Evolutionary conservation across 192 early-diverging fungal species (phyloP).

Genomic region (Fimicolochytrium jonesii): DNA sequence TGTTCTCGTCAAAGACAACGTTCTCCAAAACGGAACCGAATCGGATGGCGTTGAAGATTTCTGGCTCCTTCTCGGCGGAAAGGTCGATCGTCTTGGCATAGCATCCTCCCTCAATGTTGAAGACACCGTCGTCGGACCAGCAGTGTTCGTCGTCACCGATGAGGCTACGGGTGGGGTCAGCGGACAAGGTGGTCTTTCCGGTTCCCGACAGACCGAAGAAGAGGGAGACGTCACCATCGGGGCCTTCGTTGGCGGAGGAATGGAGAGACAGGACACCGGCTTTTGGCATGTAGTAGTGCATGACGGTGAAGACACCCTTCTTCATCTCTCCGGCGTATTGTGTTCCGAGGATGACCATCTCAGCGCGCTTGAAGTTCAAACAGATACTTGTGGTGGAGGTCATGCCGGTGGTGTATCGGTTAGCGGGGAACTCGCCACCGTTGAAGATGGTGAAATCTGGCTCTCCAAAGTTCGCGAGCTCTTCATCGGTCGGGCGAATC

Average conservation of each 20-base stretch:
- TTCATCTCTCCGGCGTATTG: constrained; percentile 97
- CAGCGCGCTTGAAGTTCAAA: constrained; percentile 76
- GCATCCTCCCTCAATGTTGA: constrained; percentile 97
- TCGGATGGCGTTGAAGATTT: constrained; percentile 89
- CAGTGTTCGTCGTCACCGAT: constrained; percentile 98
- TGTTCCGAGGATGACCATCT: constrained; percentile 92
- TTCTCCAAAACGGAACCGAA: constrained; percentile 88
- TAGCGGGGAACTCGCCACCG: constrained; percentile 77
- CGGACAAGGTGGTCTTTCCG: constrained; percentile 77
- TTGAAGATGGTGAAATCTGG: constrained; percentile 94
- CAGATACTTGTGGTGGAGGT: constrained; percentile 81
- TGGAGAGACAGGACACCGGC: constrained; percentile 70
- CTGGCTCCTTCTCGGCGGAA: constrained; percentile 89
- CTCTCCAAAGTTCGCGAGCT: constrained; percentile 80
- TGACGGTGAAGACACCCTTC: constrained; percentile 89
- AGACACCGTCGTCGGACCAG: constrained; percentile 86
- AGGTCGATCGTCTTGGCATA: constrained; percentile 93
- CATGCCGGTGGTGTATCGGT: constrained; percentile 76
- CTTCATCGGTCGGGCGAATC: constrained; percentile 80
- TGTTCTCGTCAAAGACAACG: constrained; percentile 68
- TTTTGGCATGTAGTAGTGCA: constrained; percentile 97
- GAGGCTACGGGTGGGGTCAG: constrained; percentile 74
- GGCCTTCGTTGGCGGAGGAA: constrained; percentile 87
- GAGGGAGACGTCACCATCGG: constrained; percentile 75
- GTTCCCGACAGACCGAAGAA: constrained; percentile 96